Percentiles rank a stretch among this genome's conserved stretches.
Evolutionary conservation across 106 monocot species (phyloP).

Genomic region (Dioscorea zingiberensis): DNA sequence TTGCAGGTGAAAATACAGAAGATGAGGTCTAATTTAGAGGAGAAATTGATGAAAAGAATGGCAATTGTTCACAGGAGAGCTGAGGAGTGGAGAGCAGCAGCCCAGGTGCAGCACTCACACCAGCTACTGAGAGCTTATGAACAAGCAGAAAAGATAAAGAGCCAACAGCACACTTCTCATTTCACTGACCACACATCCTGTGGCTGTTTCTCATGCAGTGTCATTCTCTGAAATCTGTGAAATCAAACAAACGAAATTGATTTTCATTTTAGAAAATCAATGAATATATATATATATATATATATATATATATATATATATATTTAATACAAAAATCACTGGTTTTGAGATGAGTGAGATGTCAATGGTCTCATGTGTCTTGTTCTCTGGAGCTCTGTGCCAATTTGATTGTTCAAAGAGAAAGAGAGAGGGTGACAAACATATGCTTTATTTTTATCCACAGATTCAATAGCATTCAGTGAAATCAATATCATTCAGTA

Average conservation of each 20-base stretch:
- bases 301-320: too few relatives aligned
- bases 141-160: constrained; percentile 56
- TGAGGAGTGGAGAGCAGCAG: constrained; percentile 75
- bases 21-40: constrained; percentile 83
- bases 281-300: too few relatives aligned
- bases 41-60: constrained; percentile 92
- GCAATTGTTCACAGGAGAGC: constrained; percentile 54
- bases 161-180: constrained; percentile 5
- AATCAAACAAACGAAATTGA: too few relatives aligned
- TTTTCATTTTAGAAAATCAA: too few relatives aligned
- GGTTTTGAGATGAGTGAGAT: too few relatives aligned
- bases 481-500: background rate
- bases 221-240: background rate
- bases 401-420: background rate
- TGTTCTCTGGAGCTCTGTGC: constrained; percentile 1
- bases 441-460: too few relatives aligned
- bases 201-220: constrained; percentile 60
- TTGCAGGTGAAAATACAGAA: constrained; percentile 92
- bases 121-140: constrained; percentile 53
- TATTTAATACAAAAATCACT: background rate
- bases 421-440: too few relatives aligned
- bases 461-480: too few relatives aligned
- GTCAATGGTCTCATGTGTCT: background rate
- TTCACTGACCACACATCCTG: constrained; percentile 21
- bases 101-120: constrained; percentile 69